These are phyloP conservation scores for Malassezia brasiliensis DNA, from an alignment of 1,284 basidiomycete species.

Conservation along the genomic window DNA sequence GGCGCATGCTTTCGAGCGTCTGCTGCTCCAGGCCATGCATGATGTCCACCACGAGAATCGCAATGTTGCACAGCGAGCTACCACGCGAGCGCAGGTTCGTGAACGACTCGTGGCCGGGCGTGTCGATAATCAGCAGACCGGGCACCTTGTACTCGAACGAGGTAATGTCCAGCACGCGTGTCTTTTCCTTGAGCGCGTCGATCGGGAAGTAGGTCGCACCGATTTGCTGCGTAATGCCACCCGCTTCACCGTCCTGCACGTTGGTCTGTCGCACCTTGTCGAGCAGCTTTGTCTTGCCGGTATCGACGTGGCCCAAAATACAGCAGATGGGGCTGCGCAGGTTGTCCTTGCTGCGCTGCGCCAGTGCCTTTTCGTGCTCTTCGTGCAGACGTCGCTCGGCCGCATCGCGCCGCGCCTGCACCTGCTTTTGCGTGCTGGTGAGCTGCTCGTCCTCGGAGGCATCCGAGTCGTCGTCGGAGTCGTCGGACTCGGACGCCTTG, in stretches of 20 bases:
- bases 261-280: slow-evolving; percentile 99
- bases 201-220: slow-evolving; percentile 99
- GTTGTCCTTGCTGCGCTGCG: slow-evolving; percentile 77
- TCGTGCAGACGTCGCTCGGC: slow-evolving; percentile 71
- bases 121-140: slow-evolving; percentile 92
- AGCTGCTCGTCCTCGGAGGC: slow-evolving; percentile 50
- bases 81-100: slow-evolving; percentile 92
- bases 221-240: slow-evolving; percentile 99
- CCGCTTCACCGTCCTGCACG: slow-evolving; percentile 98
- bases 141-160: slow-evolving; percentile 90
- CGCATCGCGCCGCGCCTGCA: slow-evolving; percentile 69
- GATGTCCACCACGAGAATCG: slow-evolving; percentile 96
- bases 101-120: slow-evolving; percentile 98
- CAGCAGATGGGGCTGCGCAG: slow-evolving; percentile 95
- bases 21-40: slow-evolving; percentile 98
- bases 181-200: slow-evolving; percentile 90
- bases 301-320: slow-evolving; percentile 99
- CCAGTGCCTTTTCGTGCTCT: slow-evolving; percentile 74
- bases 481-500: slow-evolving; percentile 52
- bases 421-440: slow-evolving; percentile 53
- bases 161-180: slow-evolving; percentile 76
- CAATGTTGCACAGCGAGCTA: slow-evolving; percentile 96
- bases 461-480: slow-evolving; percentile 55
- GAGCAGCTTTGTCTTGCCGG: slow-evolving; percentile 94
- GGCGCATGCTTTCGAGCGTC: slow-evolving; percentile 86